These are phyloP conservation scores for Claviceps sp. DNA, from an alignment of 2,329 filamentous ascomycete genomes.

Conservation along the genomic window DNA sequence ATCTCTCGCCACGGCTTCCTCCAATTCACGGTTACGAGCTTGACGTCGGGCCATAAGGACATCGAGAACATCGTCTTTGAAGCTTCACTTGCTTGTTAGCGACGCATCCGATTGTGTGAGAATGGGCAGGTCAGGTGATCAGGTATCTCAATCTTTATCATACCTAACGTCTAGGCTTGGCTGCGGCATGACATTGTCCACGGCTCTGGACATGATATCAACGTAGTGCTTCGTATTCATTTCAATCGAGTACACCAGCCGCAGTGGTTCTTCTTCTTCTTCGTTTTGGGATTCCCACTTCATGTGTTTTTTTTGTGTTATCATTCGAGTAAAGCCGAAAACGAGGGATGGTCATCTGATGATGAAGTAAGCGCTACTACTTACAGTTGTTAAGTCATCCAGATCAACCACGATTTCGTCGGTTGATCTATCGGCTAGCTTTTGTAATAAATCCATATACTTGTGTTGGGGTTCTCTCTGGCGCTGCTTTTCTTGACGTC, in stretches of 20 bases:
- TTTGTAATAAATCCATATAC: constrained; percentile 78
- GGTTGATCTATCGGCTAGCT: constrained; percentile 66
- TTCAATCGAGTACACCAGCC: constrained; percentile 74
- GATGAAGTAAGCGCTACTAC: constrained; percentile 11
- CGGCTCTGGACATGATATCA: constrained; percentile 75
- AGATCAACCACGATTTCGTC: constrained; percentile 77
- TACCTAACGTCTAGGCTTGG: constrained; percentile 67
- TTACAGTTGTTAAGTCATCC: constrained; percentile 68
- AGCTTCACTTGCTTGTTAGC: constrained; percentile 35
- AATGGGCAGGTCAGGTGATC: background rate
- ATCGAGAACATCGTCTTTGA: constrained; percentile 95
- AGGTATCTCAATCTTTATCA: background rate
- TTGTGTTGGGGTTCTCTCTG: constrained; percentile 56
- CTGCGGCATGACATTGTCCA: constrained; percentile 74
- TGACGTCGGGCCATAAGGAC: constrained; percentile 89
- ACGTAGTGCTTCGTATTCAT: constrained; percentile 91
- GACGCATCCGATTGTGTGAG: background rate
- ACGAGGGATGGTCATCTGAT: background rate
- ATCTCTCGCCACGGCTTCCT: constrained; percentile 54
- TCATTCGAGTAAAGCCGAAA: background rate
- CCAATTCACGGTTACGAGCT: constrained; percentile 68
- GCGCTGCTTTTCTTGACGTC: constrained; percentile 34
- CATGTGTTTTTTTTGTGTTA: background rate
- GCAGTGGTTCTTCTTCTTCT: constrained; percentile 50
- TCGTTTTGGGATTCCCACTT: constrained; percentile 65